Evolutionary conservation across 2,329 filamentous ascomycete species (phyloP).

Genomic region (Xylariaceae sp.): DNA sequence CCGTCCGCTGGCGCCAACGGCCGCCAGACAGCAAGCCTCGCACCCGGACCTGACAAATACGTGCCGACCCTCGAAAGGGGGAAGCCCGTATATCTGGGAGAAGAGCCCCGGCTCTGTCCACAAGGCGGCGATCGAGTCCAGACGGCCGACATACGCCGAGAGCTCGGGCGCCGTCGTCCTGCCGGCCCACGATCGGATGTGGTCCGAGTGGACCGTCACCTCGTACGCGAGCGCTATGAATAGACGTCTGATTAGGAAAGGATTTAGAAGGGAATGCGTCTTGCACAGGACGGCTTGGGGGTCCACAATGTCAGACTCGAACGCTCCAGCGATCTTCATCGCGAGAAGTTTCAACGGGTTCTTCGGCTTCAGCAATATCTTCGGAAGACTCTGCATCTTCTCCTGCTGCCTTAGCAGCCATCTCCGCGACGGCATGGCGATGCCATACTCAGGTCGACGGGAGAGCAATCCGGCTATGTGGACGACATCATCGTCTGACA

Average conservation of each 20-base stretch:
- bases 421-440: slow-evolving; percentile 28
- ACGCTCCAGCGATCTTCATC: slow-evolving; percentile 28
- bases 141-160: slow-evolving; percentile 28
- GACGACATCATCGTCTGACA: slow-evolving; percentile 26
- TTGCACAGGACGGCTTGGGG: slow-evolving; percentile 36
- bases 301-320: slow-evolving; percentile 23
- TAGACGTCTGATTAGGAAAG: slow-evolving; percentile 39
- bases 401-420: slow-evolving; percentile 36
- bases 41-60: slow-evolving; percentile 36
- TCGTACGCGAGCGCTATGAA: slow-evolving; percentile 40
- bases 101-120: slow-evolving; percentile 37
- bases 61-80: slow-evolving; percentile 27
- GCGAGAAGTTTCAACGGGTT: slow-evolving; percentile 30
- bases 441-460: slow-evolving; percentile 31
- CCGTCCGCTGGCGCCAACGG: slow-evolving; percentile 39
- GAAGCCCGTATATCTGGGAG: slow-evolving; percentile 27
- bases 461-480: slow-evolving; percentile 34
- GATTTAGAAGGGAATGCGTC: slow-evolving; percentile 37
- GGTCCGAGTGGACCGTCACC: slow-evolving; percentile 30
- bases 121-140: slow-evolving; percentile 32
- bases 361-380: slow-evolving; percentile 24
- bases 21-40: slow-evolving; percentile 48
- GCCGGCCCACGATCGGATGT: slow-evolving; percentile 24
- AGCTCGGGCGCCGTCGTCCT: slow-evolving; percentile 16
- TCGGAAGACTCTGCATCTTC: slow-evolving; percentile 24